Base-by-base conservation (phyloP, 2,329 filamentous ascomycete species). In the Fusarium euwallaceae region DNA sequence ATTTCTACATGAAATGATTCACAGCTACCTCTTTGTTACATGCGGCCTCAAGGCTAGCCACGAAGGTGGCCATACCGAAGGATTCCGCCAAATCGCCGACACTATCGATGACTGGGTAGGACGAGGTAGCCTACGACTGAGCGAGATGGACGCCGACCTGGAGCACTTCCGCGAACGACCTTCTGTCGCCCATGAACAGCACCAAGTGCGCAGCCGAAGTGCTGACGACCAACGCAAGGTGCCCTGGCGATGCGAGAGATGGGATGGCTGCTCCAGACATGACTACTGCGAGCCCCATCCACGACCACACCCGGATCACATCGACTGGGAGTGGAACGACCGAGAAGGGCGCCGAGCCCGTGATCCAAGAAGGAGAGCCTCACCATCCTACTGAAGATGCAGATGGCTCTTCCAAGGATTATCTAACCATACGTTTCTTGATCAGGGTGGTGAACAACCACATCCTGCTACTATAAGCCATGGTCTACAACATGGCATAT, bases 1-100 rank as follows among this genome's bases (percentile, higher is more conserved):
- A 0, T 92, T 93, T 72, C 78, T 93, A 56, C 91, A 92, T 78
- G 91, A 93, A 81, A 87, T 92, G 75, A 90, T 92, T 58, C 91
- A 92, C 81, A 90, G 90, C 80, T 92, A 91, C 77, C 83, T 92
- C 17, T 92, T 92, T 73, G 87, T 92, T 66, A 85, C 83, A 61
- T 91, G 90, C 74, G 91, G 91, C 5, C 88, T 90, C 78, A 84
- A 86, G 51, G 90, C 90, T 0, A 83, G 87, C 39, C 82, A 85
- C 27, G 84, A 86, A 48, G 90, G 90, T 12, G 91, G 91, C 1
- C 91, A 92, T 73, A 92, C 91, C 2, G 79, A 84, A 2, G 91
- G 89, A 2, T 92, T 92, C 75, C 84, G 85, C 32, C 84, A 83
- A 55, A 92, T 92, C 71, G 90, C 90, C 32, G 83, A 82, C 29